These are phyloP conservation scores for Phytopythium ostracodes DNA, from an alignment of 352 stramenopile genomes.

Conservation along the genomic window DNA sequence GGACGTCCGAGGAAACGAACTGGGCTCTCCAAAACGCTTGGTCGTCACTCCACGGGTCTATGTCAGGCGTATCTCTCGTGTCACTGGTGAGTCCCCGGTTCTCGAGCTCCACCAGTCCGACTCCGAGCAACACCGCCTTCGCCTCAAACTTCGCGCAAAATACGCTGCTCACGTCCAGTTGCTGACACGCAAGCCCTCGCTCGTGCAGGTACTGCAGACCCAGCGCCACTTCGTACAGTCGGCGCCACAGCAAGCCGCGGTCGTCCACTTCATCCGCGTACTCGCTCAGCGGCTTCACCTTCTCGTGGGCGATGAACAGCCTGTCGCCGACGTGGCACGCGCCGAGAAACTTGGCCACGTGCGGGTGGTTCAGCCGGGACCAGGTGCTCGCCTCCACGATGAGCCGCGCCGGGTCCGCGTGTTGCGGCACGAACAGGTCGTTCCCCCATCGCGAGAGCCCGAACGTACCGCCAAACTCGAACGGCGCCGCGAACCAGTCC, in stretches of 20 bases:
- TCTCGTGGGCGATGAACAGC: constrained; percentile 6
- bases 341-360: constrained; percentile 8
- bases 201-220: constrained; percentile 8
- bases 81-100: not conserved
- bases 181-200: constrained; percentile 1
- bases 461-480: constrained; percentile 4
- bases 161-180: not conserved
- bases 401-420: not conserved
- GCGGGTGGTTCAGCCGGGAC: constrained; percentile 4
- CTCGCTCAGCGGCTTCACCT: not conserved
- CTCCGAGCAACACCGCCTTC: constrained; percentile 6
- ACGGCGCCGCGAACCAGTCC: constrained; percentile 2
- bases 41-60: not conserved
- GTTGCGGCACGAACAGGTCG: not conserved
- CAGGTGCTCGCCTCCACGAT: not conserved
- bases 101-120: not conserved
- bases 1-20: constrained; percentile 1
- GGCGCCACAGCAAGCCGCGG: not conserved
- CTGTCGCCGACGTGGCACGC: constrained; percentile 7
- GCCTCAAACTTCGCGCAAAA: constrained; percentile 1
- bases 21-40: not conserved
- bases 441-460: constrained; percentile 5
- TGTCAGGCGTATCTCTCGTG: too few relatives aligned
- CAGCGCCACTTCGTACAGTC: constrained; percentile 2
- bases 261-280: not conserved